Conservation (phyloP, 306 rosid species). For the Cicer chorassanicum region DNA sequence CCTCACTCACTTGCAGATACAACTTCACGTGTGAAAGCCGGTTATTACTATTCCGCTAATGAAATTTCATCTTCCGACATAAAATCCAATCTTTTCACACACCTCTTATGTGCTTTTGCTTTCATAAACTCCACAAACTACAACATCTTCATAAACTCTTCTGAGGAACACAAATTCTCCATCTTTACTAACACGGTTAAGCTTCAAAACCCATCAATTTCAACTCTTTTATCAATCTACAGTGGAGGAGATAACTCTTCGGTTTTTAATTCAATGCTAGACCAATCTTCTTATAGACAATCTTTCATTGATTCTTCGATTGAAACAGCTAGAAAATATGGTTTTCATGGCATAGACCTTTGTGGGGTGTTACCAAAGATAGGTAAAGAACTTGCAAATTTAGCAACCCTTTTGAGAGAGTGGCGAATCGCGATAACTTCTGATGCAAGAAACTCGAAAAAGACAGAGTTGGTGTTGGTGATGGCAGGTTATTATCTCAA, state of each 20-base stretch:
- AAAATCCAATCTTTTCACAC: constrained; percentile 49
- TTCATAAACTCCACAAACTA: constrained; percentile 41
- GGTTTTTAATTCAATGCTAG: constrained; percentile 43
- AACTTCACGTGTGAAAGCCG: constrained; percentile 47
- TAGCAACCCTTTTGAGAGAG: constrained; percentile 53
- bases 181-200: constrained; percentile 49
- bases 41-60: constrained; percentile 43
- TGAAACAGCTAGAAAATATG: constrained; percentile 44
- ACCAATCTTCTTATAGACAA: constrained; percentile 43
- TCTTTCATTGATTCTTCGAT: constrained; percentile 60
- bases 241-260: constrained; percentile 8
- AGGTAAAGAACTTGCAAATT: constrained; percentile 41
- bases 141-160: constrained; percentile 45
- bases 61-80: constrained; percentile 45
- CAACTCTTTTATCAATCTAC: constrained; percentile 53
- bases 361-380: constrained; percentile 43
- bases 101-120: constrained; percentile 52
- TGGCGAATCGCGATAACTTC: constrained; percentile 53
- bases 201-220: constrained; percentile 54
- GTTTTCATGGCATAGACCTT: constrained; percentile 61
- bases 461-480: constrained; percentile 48
- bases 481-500: constrained; percentile 49
- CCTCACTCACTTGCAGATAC: constrained; percentile 18
- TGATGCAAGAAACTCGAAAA: constrained; percentile 46
- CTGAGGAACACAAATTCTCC: constrained; percentile 42